Conservation (phyloP, 495 filamentous ascomycete species). For the Neurospora africana region DNA sequence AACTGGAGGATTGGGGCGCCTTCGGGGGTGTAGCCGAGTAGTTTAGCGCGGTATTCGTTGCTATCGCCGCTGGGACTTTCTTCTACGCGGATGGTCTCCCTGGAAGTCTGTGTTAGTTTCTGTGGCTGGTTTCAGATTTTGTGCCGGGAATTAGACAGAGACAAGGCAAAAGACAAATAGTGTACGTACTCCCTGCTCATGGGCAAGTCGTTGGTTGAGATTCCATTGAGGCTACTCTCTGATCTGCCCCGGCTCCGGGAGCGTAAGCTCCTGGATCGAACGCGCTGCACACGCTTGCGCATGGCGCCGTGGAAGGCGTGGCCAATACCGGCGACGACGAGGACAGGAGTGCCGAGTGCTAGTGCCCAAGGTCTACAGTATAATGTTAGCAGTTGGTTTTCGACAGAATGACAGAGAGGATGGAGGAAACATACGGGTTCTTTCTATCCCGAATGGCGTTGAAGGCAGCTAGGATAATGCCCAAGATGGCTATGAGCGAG, state of each 20-base stretch:
- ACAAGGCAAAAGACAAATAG: background rate
- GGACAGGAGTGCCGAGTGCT: conserved; percentile 38
- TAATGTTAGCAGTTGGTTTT: background rate
- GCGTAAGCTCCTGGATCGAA: conserved; percentile 10
- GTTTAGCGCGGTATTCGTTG: conserved; percentile 12
- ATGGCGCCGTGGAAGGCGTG: conserved; percentile 28
- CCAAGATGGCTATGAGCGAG: conserved; percentile 37
- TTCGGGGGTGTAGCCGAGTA: conserved; percentile 26
- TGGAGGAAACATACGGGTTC: conserved; percentile 24
- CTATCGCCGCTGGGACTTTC: conserved; percentile 11
- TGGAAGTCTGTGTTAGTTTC: background rate
- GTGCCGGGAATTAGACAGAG: background rate
- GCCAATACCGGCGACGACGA: conserved; percentile 35
- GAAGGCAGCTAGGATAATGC: conserved; percentile 30
- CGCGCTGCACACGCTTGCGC: conserved; percentile 16
- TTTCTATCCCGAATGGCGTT: conserved; percentile 28
- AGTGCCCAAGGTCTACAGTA: conserved; percentile 31
- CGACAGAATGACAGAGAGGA: background rate
- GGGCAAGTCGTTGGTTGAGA: conserved; percentile 8
- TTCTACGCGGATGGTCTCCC: conserved; percentile 18
- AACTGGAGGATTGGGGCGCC: conserved; percentile 20
- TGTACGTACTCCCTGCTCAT: conserved; percentile 23
- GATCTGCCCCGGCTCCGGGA: conserved; percentile 3
- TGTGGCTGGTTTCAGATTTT: background rate
- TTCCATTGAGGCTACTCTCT: conserved; percentile 6